A percentile compares a stretch with the other conserved stretches of the same genome.
phyloP scores from a whole-genome alignment of 1,284 basidiomycete genomes.

The Puccinia coronata region DNA sequence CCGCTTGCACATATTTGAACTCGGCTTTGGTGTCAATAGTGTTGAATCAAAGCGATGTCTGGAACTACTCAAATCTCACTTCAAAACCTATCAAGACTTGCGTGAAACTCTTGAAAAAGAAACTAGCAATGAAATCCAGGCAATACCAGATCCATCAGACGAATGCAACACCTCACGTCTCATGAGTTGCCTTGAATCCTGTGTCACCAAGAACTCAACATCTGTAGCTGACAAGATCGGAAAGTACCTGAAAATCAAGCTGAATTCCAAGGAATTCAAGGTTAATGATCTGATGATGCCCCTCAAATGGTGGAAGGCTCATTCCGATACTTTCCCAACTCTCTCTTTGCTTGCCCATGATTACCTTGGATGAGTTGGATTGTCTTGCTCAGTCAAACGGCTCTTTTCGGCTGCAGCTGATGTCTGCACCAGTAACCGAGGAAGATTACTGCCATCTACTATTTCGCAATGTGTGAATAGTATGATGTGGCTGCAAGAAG shows the following conservation, averaged over 20 bases:
- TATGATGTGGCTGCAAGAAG: background rate
- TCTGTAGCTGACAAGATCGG: background rate
- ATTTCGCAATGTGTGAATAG: background rate
- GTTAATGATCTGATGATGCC: background rate
- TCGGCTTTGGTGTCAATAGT: background rate
- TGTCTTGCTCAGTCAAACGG: background rate
- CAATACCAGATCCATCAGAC: background rate
- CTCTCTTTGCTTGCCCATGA: no score
- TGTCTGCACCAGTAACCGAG: background rate
- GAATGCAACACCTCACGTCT: background rate
- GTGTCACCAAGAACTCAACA: background rate
- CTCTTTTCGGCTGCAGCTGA: background rate
- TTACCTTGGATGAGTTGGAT: background rate
- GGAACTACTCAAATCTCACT: no score
- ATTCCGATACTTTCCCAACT: no score
- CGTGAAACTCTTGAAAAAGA: background rate
- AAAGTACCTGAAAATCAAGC: conserved; percentile 1
- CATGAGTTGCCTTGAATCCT: background rate
- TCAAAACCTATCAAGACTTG: background rate
- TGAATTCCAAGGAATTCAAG: background rate
- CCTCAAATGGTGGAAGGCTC: conserved; percentile 6
- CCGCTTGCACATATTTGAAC: background rate
- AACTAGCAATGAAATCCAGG: background rate
- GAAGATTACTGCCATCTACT: background rate
- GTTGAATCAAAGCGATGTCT: background rate